Percentiles rank a stretch among this genome's conserved stretches.
phyloP scores from a whole-genome alignment of 2,329 filamentous ascomycete species.

The Calonectria leucothoes region DNA sequence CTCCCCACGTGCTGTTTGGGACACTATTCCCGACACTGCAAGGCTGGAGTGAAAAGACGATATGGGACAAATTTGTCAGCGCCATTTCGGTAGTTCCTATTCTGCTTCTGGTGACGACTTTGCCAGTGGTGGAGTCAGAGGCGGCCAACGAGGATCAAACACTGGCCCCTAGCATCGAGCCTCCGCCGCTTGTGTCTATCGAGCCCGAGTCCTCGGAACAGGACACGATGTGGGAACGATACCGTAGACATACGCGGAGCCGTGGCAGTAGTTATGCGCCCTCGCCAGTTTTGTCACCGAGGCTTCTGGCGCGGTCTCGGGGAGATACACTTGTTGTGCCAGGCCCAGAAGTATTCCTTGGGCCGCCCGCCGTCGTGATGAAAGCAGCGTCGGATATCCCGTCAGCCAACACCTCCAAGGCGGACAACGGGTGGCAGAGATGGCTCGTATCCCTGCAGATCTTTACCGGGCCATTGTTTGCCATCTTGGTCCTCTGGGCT shows the following conservation, averaged over 20 bases:
- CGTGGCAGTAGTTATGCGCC: slow-evolving; percentile 39
- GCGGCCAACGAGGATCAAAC: slow-evolving; percentile 58
- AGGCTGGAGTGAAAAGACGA: slow-evolving; percentile 82
- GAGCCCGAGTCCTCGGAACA: slow-evolving; percentile 49
- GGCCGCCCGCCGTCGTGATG: slow-evolving; percentile 37
- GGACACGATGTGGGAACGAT: slow-evolving; percentile 71
- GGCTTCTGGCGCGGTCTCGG: slow-evolving; percentile 31
- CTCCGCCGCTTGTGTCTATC: slow-evolving; percentile 49
- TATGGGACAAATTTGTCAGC: slow-evolving; percentile 87
- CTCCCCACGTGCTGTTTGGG: slow-evolving; percentile 76
- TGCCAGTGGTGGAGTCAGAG: slow-evolving; percentile 87
- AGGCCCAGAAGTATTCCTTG: slow-evolving; percentile 31
- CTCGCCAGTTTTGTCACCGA: slow-evolving; percentile 29
- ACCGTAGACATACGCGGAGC: slow-evolving; percentile 59
- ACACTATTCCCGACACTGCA: slow-evolving; percentile 90
- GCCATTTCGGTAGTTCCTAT: slow-evolving; percentile 89
- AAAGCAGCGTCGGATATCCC: slow-evolving; percentile 48
- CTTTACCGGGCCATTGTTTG: slow-evolving; percentile 88
- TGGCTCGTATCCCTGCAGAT: slow-evolving; percentile 91
- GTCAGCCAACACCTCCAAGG: slow-evolving; percentile 47
- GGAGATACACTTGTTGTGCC: slow-evolving; percentile 32
- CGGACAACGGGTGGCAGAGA: slow-evolving; percentile 79
- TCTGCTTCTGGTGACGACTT: slow-evolving; percentile 86
- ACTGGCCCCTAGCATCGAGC: slow-evolving; percentile 44
- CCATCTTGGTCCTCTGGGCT: slow-evolving; percentile 80